Evolutionary conservation across 75 land plant genomes (phyloP), one percentile per base, ranked within the genome.

Genomic region (Cunninghamia lanceolata): DNA sequence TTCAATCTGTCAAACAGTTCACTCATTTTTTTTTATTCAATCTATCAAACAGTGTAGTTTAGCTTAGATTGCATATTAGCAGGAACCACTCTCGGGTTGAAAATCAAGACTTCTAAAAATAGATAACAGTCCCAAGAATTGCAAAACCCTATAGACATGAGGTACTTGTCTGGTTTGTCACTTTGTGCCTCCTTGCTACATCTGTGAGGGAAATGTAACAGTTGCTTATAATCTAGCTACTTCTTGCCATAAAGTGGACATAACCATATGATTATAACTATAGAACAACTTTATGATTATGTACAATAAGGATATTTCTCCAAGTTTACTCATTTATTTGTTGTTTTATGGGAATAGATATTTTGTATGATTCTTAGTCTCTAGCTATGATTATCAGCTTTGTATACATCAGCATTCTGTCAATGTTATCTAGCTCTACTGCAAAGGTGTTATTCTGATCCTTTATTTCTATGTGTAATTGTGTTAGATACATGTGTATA

Each of bases 381-480:
- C 99, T 98, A 52, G 99, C 99, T 13, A 97, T 97, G 99, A 97
- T 98, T 40, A 98, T 97, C 35, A 95, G 99, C 86, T 97, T 98
- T 63, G 87, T 97, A 74, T 97, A 98, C 88, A 97, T 97, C 87
- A 97, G 99, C 92, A 96, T 97, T 85, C 90, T 97, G 54, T 97
- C 99, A 68, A 97, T 97, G 99, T 85, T 97, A 34, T 97, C 99
- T 56, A 97, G 99, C 94, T 94, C 99, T 3, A 90, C 99, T 59
- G 96, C 70, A 14, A 97, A 97, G 99, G 99, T 97, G 70, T 56
- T 78, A 8, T 30, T 84, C 13, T 42, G n/a, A 32, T 30, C 28
- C 79, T 63, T 53, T 73, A 32, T 4, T 84, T 54, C 16, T 36
- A 59, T 84, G 21, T 19, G 30, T 25, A 28, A 5, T 75, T 36